These are phyloP conservation scores for Kickxella alabastrina DNA, from an alignment of 192 early-diverging fungal genomes.

Conservation along the genomic window DNA sequence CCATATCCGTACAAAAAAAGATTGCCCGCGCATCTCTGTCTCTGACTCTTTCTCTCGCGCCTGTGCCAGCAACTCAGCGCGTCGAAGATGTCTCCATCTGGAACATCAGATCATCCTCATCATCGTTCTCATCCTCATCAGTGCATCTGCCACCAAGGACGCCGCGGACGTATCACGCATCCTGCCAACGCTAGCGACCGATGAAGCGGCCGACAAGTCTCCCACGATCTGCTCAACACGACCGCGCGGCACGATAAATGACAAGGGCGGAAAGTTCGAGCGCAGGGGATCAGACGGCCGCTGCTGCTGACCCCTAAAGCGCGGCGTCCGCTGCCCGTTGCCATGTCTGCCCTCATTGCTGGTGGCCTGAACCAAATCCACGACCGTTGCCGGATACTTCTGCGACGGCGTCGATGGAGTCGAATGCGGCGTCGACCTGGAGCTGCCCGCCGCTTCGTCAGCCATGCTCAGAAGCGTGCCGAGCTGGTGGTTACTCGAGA, in stretches of 20 bases:
- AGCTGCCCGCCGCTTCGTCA: slow-evolving; percentile 5
- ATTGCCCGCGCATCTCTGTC: no score
- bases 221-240: slow-evolving; percentile 10
- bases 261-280: slow-evolving; percentile 46
- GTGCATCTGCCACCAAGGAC: no score
- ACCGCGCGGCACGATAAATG: slow-evolving; percentile 44
- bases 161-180: no score
- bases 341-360: no score
- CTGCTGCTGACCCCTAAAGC: no score
- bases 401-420: slow-evolving; percentile 33
- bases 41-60: no score
- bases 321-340: no score
- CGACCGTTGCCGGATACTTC: neutral
- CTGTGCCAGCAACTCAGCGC: no score
- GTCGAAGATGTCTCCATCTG: slow-evolving; percentile 46
- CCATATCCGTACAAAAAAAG: no score
- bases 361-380: neutral
- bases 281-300: slow-evolving; percentile 12
- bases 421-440: slow-evolving; percentile 19
- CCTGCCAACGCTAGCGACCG: neutral
- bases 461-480: slow-evolving; percentile 23
- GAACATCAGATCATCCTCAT: slow-evolving; percentile 49
- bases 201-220: neutral
- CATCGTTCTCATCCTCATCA: slow-evolving; percentile 13
- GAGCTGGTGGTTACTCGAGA: slow-evolving; percentile 16